Base-by-base conservation (phyloP, 352 stramenopile genomes). In the Globisporangium emineosum region DNA sequence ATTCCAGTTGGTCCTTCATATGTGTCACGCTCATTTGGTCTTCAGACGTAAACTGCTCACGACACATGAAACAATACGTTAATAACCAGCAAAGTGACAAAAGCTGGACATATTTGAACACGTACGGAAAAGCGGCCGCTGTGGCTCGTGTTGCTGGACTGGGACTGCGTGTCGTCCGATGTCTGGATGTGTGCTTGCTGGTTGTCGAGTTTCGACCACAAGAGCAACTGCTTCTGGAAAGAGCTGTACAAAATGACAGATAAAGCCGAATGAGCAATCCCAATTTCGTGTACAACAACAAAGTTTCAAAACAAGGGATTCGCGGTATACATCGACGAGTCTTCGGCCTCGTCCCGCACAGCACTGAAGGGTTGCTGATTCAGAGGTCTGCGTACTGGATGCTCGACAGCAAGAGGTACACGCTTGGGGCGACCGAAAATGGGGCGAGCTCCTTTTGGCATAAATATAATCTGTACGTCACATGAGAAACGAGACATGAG, bases 1-100 rank as follows among this genome's bases (percentile, higher is more conserved):
- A 94, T 70, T 91, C 79, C n/a, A 94, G 67, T 40, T 94, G 83
- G 55, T 91, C 77, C 72, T 94, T 94, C 64, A 86, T 86, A 15
- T 73, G 62, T 54, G 83, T 87, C 47, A 94, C 65, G 55, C 71
- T 78, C 9, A 72, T 70, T 17, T 76, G 69, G 43, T 89, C 80
- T 67, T 94, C 85, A 17, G 75, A 79, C 15, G 71, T 65, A 51
- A 88, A 78, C 75, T 87, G 68, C 42, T 12, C 9, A 15, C 23
- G 50, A 5, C n/a, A 61, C 6, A 60, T 2, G 51, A 17, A 25
- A 62, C 0, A 30, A 65, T 10, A 12, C 5, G 40, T 62, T 13
- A 53, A 19, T 53, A 35, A 19, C 29, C 15, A 49, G 10, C 30
- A 49, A 27, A 25, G 10, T 45, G 19, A 42, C 7, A 45, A 47